phyloP scores from a whole-genome alignment of 2,329 filamentous ascomycete genomes.

The Helminthosporium solani region DNA sequence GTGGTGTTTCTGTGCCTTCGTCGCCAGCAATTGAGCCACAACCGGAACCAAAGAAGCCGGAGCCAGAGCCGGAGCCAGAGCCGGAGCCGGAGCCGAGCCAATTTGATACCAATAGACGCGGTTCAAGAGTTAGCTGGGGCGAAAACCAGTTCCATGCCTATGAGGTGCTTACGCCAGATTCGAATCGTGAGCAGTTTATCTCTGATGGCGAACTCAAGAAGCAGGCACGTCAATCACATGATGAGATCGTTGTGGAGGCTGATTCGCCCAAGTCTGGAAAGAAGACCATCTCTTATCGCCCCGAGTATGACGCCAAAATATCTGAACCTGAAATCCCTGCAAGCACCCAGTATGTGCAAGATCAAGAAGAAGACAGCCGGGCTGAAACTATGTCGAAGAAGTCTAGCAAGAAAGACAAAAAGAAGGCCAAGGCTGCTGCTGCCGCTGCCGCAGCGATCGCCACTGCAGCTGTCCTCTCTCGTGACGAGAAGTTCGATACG shows the following conservation, averaged over 20 bases:
- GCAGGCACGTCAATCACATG: conserved; percentile 25
- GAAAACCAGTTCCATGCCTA: conserved; percentile 50
- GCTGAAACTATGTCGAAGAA: conserved; percentile 29
- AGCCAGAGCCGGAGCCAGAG: conserved; percentile 28
- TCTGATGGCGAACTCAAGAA: conserved; percentile 31
- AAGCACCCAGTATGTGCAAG: conserved; percentile 33
- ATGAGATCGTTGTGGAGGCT: conserved; percentile 45
- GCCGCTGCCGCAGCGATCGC: conserved; percentile 18
- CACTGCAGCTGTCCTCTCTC: conserved; percentile 15
- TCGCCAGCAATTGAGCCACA: conserved; percentile 37
- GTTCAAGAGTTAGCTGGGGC: conserved; percentile 50
- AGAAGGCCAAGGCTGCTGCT: conserved; percentile 22
- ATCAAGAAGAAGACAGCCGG: conserved; percentile 27
- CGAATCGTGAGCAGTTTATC: conserved; percentile 41
- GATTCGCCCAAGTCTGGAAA: conserved; percentile 33
- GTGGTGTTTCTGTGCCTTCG: conserved; percentile 36
- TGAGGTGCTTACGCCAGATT: conserved; percentile 49
- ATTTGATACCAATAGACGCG: conserved; percentile 25
- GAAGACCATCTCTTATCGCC: conserved; percentile 34
- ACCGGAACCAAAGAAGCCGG: conserved; percentile 16
- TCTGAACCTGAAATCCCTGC: conserved; percentile 24
- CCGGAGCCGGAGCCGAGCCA: conserved; percentile 20
- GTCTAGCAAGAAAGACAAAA: conserved; percentile 35
- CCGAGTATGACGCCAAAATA: conserved; percentile 19
- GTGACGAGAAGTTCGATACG: conserved; percentile 17